Conservation (phyloP, 2,329 filamentous ascomycete genomes). For the Colletotrichum orbiculare region DNA sequence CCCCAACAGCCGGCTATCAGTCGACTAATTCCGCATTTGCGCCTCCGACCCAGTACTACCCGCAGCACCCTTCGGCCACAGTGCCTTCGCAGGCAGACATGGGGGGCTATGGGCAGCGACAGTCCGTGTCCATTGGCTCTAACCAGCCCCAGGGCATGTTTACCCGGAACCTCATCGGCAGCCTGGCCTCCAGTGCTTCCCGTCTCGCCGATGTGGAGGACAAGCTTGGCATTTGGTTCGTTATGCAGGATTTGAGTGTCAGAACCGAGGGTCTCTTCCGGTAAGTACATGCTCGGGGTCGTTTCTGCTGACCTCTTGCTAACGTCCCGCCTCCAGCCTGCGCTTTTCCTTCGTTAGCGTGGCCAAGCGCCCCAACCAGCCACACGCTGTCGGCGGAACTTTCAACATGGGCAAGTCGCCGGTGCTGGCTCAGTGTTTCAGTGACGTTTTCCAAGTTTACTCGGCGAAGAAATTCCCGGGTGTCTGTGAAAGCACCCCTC, state of each 20-base stretch:
- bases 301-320: not conserved
- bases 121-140: slow-evolving; percentile 47
- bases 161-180: slow-evolving; percentile 94
- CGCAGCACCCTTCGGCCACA: slow-evolving; percentile 45
- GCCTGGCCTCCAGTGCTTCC: slow-evolving; percentile 88
- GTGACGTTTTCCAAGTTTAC: slow-evolving; percentile 90
- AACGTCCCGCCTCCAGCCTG: slow-evolving; percentile 53
- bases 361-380: slow-evolving; percentile 43
- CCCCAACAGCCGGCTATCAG: slow-evolving; percentile 12
- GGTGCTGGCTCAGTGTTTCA: slow-evolving; percentile 87
- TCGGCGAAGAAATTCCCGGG: slow-evolving; percentile 99
- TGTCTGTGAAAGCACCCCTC: slow-evolving; percentile 89
- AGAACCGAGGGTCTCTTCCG: slow-evolving; percentile 91
- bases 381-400: slow-evolving; percentile 51
- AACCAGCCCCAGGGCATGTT: slow-evolving; percentile 83
- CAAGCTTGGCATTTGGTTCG: slow-evolving; percentile 94
- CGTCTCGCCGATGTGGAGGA: slow-evolving; percentile 81
- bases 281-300: slow-evolving; percentile 58
- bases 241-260: slow-evolving; percentile 94
- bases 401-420: slow-evolving; percentile 82
- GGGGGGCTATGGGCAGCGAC: slow-evolving; percentile 41
- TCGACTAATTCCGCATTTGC: slow-evolving; percentile 46
- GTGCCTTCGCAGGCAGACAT: slow-evolving; percentile 43
- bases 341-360: slow-evolving; percentile 87
- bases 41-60: slow-evolving; percentile 51